Evolutionary conservation across 225 moss, liverwort and hornwort species (phyloP), one percentile per base, ranked within the genome.

Genomic region (Asterella californica): DNA sequence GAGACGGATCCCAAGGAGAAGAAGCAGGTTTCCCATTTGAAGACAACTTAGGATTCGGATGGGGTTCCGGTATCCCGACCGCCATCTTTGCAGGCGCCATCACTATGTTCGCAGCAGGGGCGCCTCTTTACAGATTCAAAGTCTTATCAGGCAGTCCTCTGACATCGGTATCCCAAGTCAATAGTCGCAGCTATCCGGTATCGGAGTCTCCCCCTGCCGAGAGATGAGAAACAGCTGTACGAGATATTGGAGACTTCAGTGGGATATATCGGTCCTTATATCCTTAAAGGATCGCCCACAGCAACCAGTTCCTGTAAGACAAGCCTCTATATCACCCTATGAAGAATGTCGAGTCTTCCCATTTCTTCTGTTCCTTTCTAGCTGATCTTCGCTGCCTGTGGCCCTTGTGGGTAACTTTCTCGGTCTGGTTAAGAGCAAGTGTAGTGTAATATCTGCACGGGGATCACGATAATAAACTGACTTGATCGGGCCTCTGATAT

Each of bases 51-150:
- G 93, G 93, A 17, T 93, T 93, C 79, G 91, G 93, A 83, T 91
- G 90, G 93, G 93, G 93, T 42, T 93, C 91, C 81, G 93, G 93
- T 25, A 88, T 93, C 66, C 93, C 93, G 6, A 90, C 93, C 65
- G 93, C 80, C 5, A 88, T 99, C 70, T 92, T 99, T 88, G 65
- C 91, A 22, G 77, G 81, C n/a, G 93, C 94, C 21, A 84, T 99
- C 78, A 62, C 89, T 24, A 74, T 90, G 81, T 93, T 93, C 61
- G 65, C 89, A 73, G 85, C 81, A 59, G 93, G 93, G 46, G 87
- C 93, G 47, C 81, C 82, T 36, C 78, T 91, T 61, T 93, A 93
- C 83, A 91, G 93, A 79, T 93, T 88, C 79, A 91, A 90, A 82
- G 70, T 57, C 5, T 83, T 89, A 55, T 82, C 77, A 47, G 93